Percentiles rank a stretch among this genome's conserved stretches.
phyloP scores from a whole-genome alignment of 306 rosid species.

The Luffa acutangula region DNA sequence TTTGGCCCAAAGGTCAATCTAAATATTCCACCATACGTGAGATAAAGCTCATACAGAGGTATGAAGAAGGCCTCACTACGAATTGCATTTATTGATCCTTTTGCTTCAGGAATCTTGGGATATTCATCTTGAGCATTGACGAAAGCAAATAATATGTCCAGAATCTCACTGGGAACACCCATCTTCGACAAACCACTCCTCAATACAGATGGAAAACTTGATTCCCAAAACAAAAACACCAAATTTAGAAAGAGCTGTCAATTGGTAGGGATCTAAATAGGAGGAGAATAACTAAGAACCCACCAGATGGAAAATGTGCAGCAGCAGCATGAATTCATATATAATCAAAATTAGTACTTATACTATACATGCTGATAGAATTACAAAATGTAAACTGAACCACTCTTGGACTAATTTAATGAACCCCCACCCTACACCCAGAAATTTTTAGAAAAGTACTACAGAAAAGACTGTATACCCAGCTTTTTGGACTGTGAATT shows the following conservation, averaged over 20 bases:
- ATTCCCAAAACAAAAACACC: constrained; percentile 22
- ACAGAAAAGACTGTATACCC: constrained; percentile 29
- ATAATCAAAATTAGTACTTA: not conserved
- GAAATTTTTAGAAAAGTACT: not conserved
- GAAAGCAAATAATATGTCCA: constrained; percentile 46
- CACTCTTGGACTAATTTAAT: not conserved
- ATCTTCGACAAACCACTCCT: constrained; percentile 51
- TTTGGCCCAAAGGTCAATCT: constrained; percentile 90
- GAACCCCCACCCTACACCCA: not conserved
- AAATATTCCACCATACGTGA: constrained; percentile 85
- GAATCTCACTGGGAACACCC: constrained; percentile 53
- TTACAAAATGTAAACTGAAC: not conserved
- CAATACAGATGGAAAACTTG: constrained; percentile 45
- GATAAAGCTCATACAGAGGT: constrained; percentile 80
- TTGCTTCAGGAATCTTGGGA: constrained; percentile 78
- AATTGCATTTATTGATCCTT: constrained; percentile 54
- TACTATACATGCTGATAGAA: not conserved
- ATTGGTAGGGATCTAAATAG: not conserved
- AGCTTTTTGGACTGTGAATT: constrained; percentile 52
- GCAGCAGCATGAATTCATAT: not conserved
- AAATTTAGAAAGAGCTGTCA: not conserved
- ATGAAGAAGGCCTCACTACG: constrained; percentile 81
- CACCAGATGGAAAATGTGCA: not conserved
- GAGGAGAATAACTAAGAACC: not conserved
- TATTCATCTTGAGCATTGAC: constrained; percentile 20